A percentile compares a stretch with the other conserved stretches of the same genome.
These are phyloP conservation scores for Rosa lucieae DNA, from an alignment of 306 rosid species.

Conservation along the genomic window DNA sequence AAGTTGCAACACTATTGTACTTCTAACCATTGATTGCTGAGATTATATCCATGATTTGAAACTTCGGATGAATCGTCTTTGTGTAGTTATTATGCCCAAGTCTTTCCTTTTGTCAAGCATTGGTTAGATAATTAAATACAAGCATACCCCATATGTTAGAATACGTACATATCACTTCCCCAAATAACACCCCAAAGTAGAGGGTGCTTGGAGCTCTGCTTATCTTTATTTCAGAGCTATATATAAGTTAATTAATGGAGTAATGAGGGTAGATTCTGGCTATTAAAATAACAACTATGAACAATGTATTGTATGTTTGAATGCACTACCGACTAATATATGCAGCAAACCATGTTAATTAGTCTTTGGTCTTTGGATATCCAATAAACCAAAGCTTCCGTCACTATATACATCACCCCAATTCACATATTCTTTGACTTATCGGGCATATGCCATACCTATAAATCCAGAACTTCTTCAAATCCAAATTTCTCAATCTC, in stretches of 20 bases:
- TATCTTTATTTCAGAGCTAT: background rate
- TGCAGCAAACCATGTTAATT: background rate
- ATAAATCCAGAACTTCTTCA: background rate
- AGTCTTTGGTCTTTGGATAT: background rate
- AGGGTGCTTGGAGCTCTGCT: background rate
- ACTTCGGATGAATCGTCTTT: no score
- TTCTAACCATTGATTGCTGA: no score
- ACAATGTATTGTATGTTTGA: background rate
- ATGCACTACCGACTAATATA: background rate
- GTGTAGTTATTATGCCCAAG: no score
- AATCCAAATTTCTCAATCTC: background rate
- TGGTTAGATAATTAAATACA: no score
- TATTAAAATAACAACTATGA: no score
- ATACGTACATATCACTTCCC: no score
- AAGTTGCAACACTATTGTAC: background rate
- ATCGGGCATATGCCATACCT: background rate
- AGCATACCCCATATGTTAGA: no score
- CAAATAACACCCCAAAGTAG: background rate
- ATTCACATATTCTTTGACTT: background rate
- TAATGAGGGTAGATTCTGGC: background rate
- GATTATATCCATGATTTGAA: no score
- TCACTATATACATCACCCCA: conserved; percentile 2
- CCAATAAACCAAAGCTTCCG: background rate
- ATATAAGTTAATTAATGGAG: background rate
- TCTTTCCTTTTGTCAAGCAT: no score